Evolutionary conservation across 306 rosid genomes (phyloP).

Genomic region (Cucurbita ficifolia): DNA sequence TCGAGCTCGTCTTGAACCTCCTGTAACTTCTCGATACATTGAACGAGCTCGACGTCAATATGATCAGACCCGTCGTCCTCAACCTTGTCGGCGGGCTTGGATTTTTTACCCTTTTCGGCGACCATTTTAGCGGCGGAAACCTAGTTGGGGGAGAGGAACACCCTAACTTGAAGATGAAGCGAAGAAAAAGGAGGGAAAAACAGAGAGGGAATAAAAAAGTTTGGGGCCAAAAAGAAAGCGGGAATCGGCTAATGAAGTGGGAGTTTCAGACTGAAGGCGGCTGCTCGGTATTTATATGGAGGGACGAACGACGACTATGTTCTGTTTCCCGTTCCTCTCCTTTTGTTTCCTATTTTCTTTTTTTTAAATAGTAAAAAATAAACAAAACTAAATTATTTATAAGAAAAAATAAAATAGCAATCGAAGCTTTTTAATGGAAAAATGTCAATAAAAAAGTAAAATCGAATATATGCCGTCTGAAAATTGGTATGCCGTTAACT

Average conservation of each 20-base stretch:
- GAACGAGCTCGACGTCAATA: slow-evolving; percentile 25
- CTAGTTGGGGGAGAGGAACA: background rate
- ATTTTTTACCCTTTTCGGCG: slow-evolving; percentile 21
- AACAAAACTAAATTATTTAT: too few relatives aligned
- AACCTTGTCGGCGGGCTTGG: slow-evolving; percentile 15
- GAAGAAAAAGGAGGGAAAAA: background rate
- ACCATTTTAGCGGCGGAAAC: slow-evolving; percentile 14
- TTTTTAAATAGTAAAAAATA: too few relatives aligned
- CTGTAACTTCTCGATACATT: slow-evolving; percentile 37
- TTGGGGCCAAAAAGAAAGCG: background rate
- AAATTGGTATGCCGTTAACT: too few relatives aligned
- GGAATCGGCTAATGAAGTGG: background rate
- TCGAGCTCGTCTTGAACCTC: slow-evolving; percentile 49
- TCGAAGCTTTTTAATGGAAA: too few relatives aligned
- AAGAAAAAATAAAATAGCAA: too few relatives aligned
- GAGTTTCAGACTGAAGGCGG: background rate
- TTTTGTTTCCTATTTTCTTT: background rate
- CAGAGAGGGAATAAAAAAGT: background rate
- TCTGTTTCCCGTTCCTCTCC: background rate
- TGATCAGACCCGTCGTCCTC: slow-evolving; percentile 21
- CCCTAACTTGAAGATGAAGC: background rate
- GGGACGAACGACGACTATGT: background rate
- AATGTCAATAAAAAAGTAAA: too few relatives aligned
- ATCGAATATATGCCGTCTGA: too few relatives aligned
- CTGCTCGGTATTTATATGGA: background rate